Evolutionary conservation across 371 early-diverging fungal species (phyloP), one percentile per base, ranked within the genome.

Genomic region (Haplosporangium sp.): DNA sequence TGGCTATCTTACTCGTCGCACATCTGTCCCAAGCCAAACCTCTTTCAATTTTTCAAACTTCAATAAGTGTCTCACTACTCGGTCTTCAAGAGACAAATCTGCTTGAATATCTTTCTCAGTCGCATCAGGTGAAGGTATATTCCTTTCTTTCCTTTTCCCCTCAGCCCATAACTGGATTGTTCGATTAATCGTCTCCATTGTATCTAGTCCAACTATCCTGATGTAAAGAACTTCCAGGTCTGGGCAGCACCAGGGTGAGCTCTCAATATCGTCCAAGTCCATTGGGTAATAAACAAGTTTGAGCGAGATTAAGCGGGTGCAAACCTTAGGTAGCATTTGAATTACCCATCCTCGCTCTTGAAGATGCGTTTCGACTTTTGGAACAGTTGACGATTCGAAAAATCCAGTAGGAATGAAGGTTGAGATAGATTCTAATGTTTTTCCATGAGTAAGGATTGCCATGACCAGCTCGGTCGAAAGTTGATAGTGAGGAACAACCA

Each of bases 251-350:
- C 69, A 69, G 2, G 4, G 2, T 10, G 38, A 17, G 11, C 4
- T 2, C 37, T 56, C 63, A 1, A 62, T n/a, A 15, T 39, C 55
- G n/a, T 69, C 69, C 13, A 69, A 56, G 38, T 69, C 63, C 63
- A 63, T 63, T 27, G 53, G 53, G 4, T 61, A 61, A 38, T 8
- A 15, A 0, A 45, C 45, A 10, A 45, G 10, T 1, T 15, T 10
- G 15, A 45, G 15, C 10, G 10, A 8, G 4, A 7, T 61, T 27
- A 69, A 44, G 15, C 34, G 27, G 1, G 52, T 10, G 45, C 69
- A 69, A 27, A 17, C 15, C 27, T 45, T 8, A 10, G 52, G 52
- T 19, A 52, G 10, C 17, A n/a, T 17, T n/a, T 19, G 20, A 17
- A 52, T 20, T n/a, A 7, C 19, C 52, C 52, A 15, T 8, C 20